These are phyloP conservation scores for Cenchrus americanus DNA, from an alignment of 176 grass and related monocot genomes.

Conservation along the genomic window DNA sequence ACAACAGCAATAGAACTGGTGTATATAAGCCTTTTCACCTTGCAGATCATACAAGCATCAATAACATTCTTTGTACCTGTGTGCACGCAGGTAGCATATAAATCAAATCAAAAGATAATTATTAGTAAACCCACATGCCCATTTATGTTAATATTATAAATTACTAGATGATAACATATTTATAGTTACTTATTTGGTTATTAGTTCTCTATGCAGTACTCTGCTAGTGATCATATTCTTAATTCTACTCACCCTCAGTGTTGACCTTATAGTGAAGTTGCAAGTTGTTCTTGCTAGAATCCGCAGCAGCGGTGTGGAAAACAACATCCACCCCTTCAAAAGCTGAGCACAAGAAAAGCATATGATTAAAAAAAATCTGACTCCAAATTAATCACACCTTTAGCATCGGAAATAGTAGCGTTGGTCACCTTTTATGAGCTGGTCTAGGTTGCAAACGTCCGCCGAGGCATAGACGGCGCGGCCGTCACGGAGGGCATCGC, in stretches of 20 bases:
- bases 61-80: slow-evolving; percentile 70
- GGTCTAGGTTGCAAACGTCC: slow-evolving; percentile 52
- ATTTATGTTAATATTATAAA: background rate
- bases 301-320: slow-evolving; percentile 72
- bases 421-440: no score
- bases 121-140: background rate
- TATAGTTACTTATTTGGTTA: background rate
- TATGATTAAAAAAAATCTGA: no score
- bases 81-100: background rate
- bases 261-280: slow-evolving; percentile 75
- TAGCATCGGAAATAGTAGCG: no score
- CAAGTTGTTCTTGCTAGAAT: slow-evolving; percentile 52
- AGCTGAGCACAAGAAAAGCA: slow-evolving; percentile 33
- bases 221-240: no score
- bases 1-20: slow-evolving; percentile 68
- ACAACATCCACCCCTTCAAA: slow-evolving; percentile 66
- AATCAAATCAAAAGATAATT: background rate
- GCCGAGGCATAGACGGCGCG: slow-evolving; percentile 52
- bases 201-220: background rate
- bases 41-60: slow-evolving; percentile 64
- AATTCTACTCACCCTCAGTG: slow-evolving; percentile 52
- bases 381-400: no score
- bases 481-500: slow-evolving; percentile 43
- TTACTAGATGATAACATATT: background rate
- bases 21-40: slow-evolving; percentile 72